These are phyloP conservation scores for Pestalotiopsis sp. DNA, from an alignment of 2,329 filamentous ascomycete species.

Conservation along the genomic window DNA sequence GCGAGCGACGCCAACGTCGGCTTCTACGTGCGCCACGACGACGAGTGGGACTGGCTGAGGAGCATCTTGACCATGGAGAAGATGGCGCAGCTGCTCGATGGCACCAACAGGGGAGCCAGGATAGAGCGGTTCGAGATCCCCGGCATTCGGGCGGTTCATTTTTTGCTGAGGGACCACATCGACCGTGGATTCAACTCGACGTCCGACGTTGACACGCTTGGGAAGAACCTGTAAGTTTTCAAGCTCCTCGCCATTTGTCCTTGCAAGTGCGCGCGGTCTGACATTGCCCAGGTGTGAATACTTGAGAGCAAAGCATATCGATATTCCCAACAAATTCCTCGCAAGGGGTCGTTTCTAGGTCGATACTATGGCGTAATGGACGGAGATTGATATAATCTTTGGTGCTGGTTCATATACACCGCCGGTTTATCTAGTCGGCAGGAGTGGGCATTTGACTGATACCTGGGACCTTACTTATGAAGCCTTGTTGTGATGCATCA, in stretches of 20 bases:
- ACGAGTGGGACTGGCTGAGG: slow-evolving; percentile 22
- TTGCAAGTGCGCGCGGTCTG: not conserved
- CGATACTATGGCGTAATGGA: not conserved
- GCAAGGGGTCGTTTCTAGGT: slow-evolving; percentile 33
- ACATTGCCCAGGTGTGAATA: slow-evolving; percentile 43
- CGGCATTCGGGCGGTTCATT: slow-evolving; percentile 30
- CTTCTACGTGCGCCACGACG: slow-evolving; percentile 21
- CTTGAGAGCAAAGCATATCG: slow-evolving; percentile 44
- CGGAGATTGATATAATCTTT: too few species aligned
- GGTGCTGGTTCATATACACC: too few species aligned
- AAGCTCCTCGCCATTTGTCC: not conserved
- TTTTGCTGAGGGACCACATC: slow-evolving; percentile 47
- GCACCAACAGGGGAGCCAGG: slow-evolving; percentile 14
- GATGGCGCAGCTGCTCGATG: slow-evolving; percentile 6
- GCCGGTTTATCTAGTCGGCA: too few species aligned
- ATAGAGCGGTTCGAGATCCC: slow-evolving; percentile 16
- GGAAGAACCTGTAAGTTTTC: slow-evolving; percentile 32
- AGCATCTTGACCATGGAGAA: slow-evolving; percentile 12
- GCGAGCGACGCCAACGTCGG: slow-evolving; percentile 23
- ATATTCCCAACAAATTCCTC: slow-evolving; percentile 45
- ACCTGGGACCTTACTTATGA: too few species aligned
- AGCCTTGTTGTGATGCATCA: too few species aligned
- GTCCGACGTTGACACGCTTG: slow-evolving; percentile 45
- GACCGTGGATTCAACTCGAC: slow-evolving; percentile 46
- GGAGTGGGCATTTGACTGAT: too few species aligned